phyloP scores from a whole-genome alignment of 2,329 filamentous ascomycete species.

The Fonsecaea monophora region DNA sequence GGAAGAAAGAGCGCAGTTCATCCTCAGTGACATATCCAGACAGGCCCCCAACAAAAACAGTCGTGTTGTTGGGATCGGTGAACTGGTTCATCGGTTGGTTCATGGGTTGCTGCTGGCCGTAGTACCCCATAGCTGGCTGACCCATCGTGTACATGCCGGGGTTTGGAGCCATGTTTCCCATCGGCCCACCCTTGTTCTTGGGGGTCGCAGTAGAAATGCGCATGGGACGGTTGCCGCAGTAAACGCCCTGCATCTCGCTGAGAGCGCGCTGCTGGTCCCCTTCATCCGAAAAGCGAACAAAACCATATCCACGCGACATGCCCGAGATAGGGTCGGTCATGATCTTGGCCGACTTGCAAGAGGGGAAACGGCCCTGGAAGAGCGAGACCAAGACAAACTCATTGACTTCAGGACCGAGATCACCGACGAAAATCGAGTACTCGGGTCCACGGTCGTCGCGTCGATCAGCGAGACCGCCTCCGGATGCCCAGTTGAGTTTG shows the following conservation, averaged over 20 bases:
- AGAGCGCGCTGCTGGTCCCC: slow-evolving; percentile 94
- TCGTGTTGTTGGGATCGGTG: slow-evolving; percentile 99
- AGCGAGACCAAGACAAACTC: slow-evolving; percentile 97
- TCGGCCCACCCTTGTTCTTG: slow-evolving; percentile 75
- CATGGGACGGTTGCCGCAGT: slow-evolving; percentile 98
- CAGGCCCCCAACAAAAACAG: slow-evolving; percentile 95
- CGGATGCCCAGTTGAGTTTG: slow-evolving; percentile 99
- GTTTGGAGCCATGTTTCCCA: slow-evolving; percentile 51
- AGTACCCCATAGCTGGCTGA: slow-evolving; percentile 71
- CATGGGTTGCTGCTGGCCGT: slow-evolving; percentile 78
- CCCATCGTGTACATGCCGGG: slow-evolving; percentile 62
- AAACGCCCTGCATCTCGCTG: slow-evolving; percentile 98
- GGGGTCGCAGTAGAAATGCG: slow-evolving; percentile 96
- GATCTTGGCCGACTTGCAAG: slow-evolving; percentile 99
- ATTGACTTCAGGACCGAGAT: slow-evolving; percentile 97
- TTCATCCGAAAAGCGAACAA: slow-evolving; percentile 96
- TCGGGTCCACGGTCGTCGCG: slow-evolving; percentile 95
- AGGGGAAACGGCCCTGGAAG: slow-evolving; percentile 94
- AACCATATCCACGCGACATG: slow-evolving; percentile 96
- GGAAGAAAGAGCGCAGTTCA: slow-evolving; percentile 99
- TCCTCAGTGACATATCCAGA: slow-evolving; percentile 99
- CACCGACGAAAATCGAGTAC: slow-evolving; percentile 96
- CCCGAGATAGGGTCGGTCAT: slow-evolving; percentile 99
- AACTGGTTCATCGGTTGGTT: slow-evolving; percentile 95
- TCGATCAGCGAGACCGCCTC: slow-evolving; percentile 91